Evolutionary conservation across 345 rosid species (phyloP), one percentile per base, ranked within the genome.

Genomic region (Isatis tinctoria): DNA sequence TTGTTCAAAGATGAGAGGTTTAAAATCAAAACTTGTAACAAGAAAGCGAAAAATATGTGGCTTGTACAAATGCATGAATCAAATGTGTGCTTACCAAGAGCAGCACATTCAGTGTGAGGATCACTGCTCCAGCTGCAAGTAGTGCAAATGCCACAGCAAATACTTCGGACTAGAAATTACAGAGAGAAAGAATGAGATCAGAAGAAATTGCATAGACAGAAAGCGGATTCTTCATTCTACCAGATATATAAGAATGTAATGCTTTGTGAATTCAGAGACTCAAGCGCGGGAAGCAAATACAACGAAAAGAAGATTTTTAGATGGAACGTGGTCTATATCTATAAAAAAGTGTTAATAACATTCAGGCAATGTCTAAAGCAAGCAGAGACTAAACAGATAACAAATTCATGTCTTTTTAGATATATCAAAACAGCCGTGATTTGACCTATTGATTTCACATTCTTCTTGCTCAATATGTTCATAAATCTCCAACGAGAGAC

Each of bases 141-240:
- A 95, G 82, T 13, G 98, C 99, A 81, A 95, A 92, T 73, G 99
- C 99, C 79, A 90, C 98, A 0, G 98, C 98, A 73, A 95, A 95
- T 43, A 95, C 96, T 82, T 95, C 96, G 4, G 98, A 92, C 97
- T 92, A 87, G 56, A 59, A n/a, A 13, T 70, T n/a, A 64, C 9
- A 65, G 16, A 56, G 66, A n/a, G 28, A 69, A 36, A 0, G 11
- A 45, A 17, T 65, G 27, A 77, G 73, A 66, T 35, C 48, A 48
- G 27, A 27, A 0, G 30, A 17, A 18, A 53, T 10, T 60, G 22
- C 12, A 17, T n/a, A 35, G 60, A 18, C 36, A 35, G 3, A 5
- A 14, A 49, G 61, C 0, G 4, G 4, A 11, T 32, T 52, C n/a
- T 8, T 14, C 7, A 3, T 41, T 28, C 71, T 33, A 54, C 3